A percentile compares a stretch with the other conserved stretches of the same genome.
Evolutionary conservation across 2,329 filamentous ascomycete genomes (phyloP).

Genomic region (Ambrosiella xylebori): DNA sequence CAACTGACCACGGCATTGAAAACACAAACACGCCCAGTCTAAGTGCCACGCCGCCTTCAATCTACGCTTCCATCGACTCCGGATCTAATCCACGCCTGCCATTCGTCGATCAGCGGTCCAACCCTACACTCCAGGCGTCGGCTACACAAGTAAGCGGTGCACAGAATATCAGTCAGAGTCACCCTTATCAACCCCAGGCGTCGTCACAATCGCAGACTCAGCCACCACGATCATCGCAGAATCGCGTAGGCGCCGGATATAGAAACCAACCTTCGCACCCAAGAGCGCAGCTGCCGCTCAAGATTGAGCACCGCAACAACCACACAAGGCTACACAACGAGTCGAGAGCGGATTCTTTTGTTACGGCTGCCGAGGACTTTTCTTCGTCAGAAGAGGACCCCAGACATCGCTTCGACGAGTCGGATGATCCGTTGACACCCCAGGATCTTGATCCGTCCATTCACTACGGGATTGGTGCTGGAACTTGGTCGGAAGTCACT

Average conservation of each 20-base stretch:
- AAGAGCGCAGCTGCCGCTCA: slow-evolving; percentile 2
- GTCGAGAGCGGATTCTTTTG: slow-evolving; percentile 11
- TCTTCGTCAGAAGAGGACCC: slow-evolving; percentile 11
- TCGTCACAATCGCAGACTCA: no score
- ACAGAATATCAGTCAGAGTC: not conserved
- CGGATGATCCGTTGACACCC: not conserved
- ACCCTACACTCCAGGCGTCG: not conserved
- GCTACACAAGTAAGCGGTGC: not conserved
- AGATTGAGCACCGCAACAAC: slow-evolving; percentile 5
- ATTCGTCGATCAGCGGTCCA: not conserved
- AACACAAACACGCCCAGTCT: slow-evolving; percentile 2
- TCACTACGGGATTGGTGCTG: not conserved
- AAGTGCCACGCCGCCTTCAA: slow-evolving; percentile 6
- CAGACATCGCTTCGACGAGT: slow-evolving; percentile 1
- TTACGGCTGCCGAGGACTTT: slow-evolving; percentile 13
- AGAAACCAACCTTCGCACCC: slow-evolving; percentile 5
- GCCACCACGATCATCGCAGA: no score
- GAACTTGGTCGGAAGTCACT: slow-evolving; percentile 4
- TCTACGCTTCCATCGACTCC: slow-evolving; percentile 1
- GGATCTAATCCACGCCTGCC: not conserved
- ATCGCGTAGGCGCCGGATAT: not conserved
- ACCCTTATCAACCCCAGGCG: not conserved
- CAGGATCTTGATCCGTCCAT: slow-evolving; percentile 4
- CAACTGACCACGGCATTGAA: not conserved
- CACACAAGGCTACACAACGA: slow-evolving; percentile 10